A percentile compares a stretch with the other conserved stretches of the same genome.
Evolutionary conservation across 495 filamentous ascomycete species (phyloP).

Genomic region (Tetracladium marchalianum): DNA sequence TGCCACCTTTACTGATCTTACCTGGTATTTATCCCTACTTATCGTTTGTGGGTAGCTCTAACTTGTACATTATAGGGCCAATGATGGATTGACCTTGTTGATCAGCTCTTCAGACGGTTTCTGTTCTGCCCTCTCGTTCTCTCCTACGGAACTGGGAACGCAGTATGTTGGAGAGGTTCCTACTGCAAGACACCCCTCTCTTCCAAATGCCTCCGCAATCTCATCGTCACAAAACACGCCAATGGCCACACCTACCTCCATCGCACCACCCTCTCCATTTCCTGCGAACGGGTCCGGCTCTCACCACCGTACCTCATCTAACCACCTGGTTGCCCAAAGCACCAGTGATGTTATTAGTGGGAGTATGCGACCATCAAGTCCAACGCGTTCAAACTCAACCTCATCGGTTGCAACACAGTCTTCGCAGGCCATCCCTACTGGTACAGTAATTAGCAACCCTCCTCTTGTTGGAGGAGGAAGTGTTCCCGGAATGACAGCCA

Average conservation of each 20-base stretch:
- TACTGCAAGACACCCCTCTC: conserved; percentile 34
- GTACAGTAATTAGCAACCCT: conserved; percentile 58
- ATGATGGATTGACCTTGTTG: conserved; percentile 79
- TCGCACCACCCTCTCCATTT: conserved; percentile 48
- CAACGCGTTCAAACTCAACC: conserved; percentile 72
- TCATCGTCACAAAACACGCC: conserved; percentile 45
- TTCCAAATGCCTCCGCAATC: conserved; percentile 26
- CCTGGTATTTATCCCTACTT: conserved; percentile 55
- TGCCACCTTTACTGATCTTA: conserved; percentile 92
- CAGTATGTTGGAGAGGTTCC: conserved; percentile 61
- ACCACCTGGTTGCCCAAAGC: conserved; percentile 39
- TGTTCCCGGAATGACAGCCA: conserved; percentile 63
- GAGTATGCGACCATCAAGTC: conserved; percentile 53
- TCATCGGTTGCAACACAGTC: conserved; percentile 67
- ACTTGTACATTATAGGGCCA: conserved; percentile 53
- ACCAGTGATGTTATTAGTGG: conserved; percentile 1
- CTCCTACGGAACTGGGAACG: conserved; percentile 79
- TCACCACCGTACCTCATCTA: conserved; percentile 37
- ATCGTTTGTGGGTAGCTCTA: background rate
- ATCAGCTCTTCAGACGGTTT: conserved; percentile 98
- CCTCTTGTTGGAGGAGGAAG: conserved; percentile 57
- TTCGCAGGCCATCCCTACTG: conserved; percentile 20
- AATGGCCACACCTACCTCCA: conserved; percentile 53
- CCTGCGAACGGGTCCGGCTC: conserved; percentile 22
- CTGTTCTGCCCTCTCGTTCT: conserved; percentile 83